Conservation (phyloP, 1,139 yeast species). For the Candida tunisiensis region DNA sequence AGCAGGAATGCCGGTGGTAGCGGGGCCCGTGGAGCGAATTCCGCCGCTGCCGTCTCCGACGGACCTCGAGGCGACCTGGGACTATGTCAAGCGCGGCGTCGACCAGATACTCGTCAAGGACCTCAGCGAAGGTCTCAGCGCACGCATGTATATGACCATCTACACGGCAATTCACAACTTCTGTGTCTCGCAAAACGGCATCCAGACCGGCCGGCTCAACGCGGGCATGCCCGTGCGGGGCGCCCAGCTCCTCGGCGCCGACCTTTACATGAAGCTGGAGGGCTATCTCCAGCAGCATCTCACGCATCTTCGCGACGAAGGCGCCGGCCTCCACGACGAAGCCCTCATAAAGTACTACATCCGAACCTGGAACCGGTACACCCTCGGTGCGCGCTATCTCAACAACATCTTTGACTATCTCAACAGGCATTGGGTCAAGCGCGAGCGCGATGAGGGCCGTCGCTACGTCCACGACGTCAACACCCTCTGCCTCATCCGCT, state of each 20-base stretch:
- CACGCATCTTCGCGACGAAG: constrained; percentile 19
- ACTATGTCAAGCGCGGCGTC: constrained; percentile 21
- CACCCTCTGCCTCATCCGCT: constrained; percentile 69
- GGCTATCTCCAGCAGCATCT: constrained; percentile 51
- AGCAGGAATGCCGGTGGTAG: too few relatives aligned
- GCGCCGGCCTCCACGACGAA: constrained; percentile 2
- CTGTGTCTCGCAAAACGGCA: constrained; percentile 68
- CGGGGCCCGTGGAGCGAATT: too few relatives aligned
- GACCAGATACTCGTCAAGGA: constrained; percentile 22
- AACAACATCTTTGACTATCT: constrained; percentile 91
- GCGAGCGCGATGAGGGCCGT: constrained; percentile 92
- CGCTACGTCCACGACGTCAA: constrained; percentile 82
- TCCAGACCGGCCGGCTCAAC: constrained; percentile 14
- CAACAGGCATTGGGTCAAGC: constrained; percentile 95
- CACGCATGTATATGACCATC: constrained; percentile 23
- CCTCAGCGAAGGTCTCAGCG: constrained; percentile 18
- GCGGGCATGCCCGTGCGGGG: constrained; percentile 17
- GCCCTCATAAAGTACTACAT: constrained; percentile 69
- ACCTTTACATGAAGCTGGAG: constrained; percentile 60
- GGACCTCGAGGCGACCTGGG: constrained; percentile 19
- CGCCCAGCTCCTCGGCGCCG: constrained; percentile 62
- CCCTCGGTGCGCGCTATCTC: constrained; percentile 82
- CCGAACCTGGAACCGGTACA: constrained; percentile 73
- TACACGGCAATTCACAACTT: constrained; percentile 73
- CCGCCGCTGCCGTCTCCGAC: too few relatives aligned